A percentile compares a stretch with the other conserved stretches of the same genome.
phyloP scores from a whole-genome alignment of 352 stramenopile genomes.

The Pythium grandisporangium region DNA sequence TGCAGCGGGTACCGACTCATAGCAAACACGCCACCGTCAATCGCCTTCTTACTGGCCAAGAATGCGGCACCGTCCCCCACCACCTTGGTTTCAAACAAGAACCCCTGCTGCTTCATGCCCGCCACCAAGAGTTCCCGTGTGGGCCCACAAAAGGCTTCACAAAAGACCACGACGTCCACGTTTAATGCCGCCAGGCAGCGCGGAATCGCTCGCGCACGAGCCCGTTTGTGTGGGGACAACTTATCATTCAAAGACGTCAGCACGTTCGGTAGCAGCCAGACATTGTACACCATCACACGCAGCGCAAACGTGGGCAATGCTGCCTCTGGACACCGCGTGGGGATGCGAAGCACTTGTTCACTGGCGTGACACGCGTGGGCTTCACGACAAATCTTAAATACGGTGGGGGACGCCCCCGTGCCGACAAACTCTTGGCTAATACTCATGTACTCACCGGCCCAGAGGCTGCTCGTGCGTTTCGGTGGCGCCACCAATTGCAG shows the following conservation, averaged over 20 bases:
- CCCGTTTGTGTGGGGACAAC: conserved; percentile 34
- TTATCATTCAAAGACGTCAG: conserved; percentile 54
- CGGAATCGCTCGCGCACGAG: conserved; percentile 47
- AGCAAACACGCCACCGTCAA: conserved; percentile 53
- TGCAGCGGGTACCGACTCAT: conserved; percentile 60
- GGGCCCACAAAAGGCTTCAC: conserved; percentile 47
- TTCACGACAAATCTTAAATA: conserved; percentile 26
- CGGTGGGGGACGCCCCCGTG: conserved; percentile 31
- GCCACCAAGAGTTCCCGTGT: conserved; percentile 33
- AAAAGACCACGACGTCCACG: conserved; percentile 63
- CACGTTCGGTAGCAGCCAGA: conserved; percentile 58
- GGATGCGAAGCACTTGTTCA: conserved; percentile 13
- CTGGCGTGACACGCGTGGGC: conserved; percentile 17
- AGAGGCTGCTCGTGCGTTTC: too few species aligned
- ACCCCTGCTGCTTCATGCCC: conserved; percentile 57
- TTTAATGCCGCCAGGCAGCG: conserved; percentile 22
- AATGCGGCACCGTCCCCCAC: conserved; percentile 32
- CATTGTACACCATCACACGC: conserved; percentile 63
- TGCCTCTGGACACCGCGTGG: background rate
- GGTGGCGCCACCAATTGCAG: conserved; percentile 39
- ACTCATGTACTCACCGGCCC: conserved; percentile 34
- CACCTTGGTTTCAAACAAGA: conserved; percentile 61
- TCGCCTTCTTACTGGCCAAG: conserved; percentile 46
- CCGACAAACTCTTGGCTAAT: conserved; percentile 40
- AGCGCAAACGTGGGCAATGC: conserved; percentile 22